Percentiles rank a stretch among this genome's conserved stretches.
phyloP scores from a whole-genome alignment of 2,329 filamentous ascomycete genomes.

The Tolypocladium album region DNA sequence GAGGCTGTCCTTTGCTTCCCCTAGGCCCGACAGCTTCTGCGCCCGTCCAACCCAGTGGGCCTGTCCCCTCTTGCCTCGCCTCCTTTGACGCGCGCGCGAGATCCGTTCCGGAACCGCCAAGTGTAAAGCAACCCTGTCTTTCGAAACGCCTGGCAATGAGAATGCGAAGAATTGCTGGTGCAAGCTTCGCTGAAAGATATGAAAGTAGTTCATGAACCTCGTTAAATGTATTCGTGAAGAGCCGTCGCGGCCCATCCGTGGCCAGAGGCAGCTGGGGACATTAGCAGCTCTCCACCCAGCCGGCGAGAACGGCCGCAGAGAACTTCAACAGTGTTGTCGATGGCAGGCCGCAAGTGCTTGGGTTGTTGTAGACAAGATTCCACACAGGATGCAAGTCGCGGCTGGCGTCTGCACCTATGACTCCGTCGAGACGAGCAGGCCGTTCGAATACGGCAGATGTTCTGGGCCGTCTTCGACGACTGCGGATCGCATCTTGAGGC shows the following conservation, averaged over 20 bases:
- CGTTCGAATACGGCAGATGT: conserved; percentile 12
- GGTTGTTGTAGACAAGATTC: not conserved
- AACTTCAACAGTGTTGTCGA: not conserved
- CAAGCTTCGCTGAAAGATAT: conserved; percentile 2
- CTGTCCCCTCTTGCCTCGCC: not conserved
- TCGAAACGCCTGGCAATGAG: conserved; percentile 10
- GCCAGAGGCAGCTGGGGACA: not conserved
- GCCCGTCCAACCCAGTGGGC: not conserved
- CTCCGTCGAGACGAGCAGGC: conserved; percentile 20
- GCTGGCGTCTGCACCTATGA: conserved; percentile 10
- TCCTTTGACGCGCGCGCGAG: not conserved
- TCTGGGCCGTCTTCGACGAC: conserved; percentile 13
- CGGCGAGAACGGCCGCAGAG: not conserved
- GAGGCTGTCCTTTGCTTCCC: not conserved
- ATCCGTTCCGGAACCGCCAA: conserved; percentile 7
- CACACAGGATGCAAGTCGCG: not conserved
- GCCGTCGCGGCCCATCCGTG: not conserved
- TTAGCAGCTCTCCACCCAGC: not conserved
- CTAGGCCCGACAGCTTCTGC: not conserved
- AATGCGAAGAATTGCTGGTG: conserved; percentile 1
- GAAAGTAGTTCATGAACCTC: conserved; percentile 6
- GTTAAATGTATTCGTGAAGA: conserved; percentile 4
- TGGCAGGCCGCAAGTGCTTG: not conserved
- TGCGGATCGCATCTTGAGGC: conserved; percentile 8
- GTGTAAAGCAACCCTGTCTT: conserved; percentile 5